phyloP scores from a whole-genome alignment of 2,329 filamentous ascomycete genomes.

The Cadophora luteo-olivacea region DNA sequence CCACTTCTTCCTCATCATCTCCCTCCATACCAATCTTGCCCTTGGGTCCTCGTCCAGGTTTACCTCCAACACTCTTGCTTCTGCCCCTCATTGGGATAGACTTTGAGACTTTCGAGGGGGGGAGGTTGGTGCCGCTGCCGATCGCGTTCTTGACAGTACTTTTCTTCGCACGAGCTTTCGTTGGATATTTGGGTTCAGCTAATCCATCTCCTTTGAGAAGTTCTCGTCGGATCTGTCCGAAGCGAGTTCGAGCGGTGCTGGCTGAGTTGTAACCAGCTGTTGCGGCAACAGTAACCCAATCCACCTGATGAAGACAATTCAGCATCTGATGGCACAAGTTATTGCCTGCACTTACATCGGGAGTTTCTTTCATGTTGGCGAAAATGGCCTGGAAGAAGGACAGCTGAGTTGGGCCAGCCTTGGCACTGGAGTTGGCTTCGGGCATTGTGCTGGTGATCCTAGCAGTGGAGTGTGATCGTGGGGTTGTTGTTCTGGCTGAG shows the following conservation, averaged over 20 bases:
- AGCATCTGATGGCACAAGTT: neutral
- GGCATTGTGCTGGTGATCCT: neutral
- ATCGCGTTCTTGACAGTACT: neutral
- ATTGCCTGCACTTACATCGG: neutral
- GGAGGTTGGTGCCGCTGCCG: constrained; percentile 12
- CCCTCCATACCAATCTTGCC: neutral
- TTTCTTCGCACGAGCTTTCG: neutral
- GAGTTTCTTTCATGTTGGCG: constrained; percentile 21
- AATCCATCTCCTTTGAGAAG: constrained; percentile 13
- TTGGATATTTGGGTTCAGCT: neutral
- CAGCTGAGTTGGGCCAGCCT: constrained; percentile 8
- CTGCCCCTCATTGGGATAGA: neutral
- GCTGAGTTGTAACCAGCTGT: constrained; percentile 55
- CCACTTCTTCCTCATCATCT: neutral
- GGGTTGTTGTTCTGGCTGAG: neutral
- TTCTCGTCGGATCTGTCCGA: constrained; percentile 50
- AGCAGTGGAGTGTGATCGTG: neutral
- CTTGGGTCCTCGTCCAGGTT: neutral
- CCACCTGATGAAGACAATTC: constrained; percentile 29
- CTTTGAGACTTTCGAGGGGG: constrained; percentile 15
- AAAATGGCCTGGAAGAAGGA: constrained; percentile 27
- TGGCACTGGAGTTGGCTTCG: neutral
- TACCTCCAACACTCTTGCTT: neutral
- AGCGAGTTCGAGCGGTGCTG: constrained; percentile 54
- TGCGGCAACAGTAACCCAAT: constrained; percentile 54